Percentiles rank a stretch among this genome's conserved stretches.
These are phyloP conservation scores for Yamadazyma sp. DNA, from an alignment of 1,139 yeast species.

Conservation along the genomic window DNA sequence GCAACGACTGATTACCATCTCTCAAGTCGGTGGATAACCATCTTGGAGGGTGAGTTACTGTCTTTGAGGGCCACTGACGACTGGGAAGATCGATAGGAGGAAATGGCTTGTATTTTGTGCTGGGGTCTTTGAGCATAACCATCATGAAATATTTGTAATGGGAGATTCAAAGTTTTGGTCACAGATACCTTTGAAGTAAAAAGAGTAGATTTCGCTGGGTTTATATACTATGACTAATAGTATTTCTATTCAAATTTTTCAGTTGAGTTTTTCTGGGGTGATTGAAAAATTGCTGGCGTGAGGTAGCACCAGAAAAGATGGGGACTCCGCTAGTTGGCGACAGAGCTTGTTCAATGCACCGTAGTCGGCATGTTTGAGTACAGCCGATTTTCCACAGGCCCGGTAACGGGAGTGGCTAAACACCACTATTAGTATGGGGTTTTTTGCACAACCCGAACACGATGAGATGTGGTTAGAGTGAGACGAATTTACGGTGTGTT, in stretches of 20 bases:
- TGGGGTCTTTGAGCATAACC: constrained; percentile 43
- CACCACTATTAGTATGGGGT: not conserved
- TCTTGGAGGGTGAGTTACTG: constrained; percentile 43
- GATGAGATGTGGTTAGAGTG: not conserved
- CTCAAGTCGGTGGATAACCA: constrained; percentile 52
- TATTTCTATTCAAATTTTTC: not conserved
- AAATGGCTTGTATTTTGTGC: constrained; percentile 39
- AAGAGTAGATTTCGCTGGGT: not conserved
- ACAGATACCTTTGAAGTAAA: not conserved
- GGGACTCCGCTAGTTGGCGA: too few species aligned
- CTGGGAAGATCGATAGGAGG: constrained; percentile 38
- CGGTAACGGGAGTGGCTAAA: not conserved
- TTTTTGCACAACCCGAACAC: not conserved
- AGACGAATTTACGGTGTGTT: too few species aligned
- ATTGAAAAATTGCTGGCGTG: not conserved
- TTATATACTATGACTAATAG: constrained; percentile 1
- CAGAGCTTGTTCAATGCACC: too few species aligned
- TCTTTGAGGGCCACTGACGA: constrained; percentile 45
- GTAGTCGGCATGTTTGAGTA: too few species aligned
- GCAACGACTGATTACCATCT: constrained; percentile 51
- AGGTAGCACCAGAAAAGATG: not conserved
- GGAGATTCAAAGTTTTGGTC: not conserved
- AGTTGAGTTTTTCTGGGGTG: not conserved
- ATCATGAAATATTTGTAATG: constrained; percentile 2
- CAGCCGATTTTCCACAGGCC: not conserved